Base-by-base conservation (phyloP, 305 asterid genomes). In the Fraxinus sp. region DNA sequence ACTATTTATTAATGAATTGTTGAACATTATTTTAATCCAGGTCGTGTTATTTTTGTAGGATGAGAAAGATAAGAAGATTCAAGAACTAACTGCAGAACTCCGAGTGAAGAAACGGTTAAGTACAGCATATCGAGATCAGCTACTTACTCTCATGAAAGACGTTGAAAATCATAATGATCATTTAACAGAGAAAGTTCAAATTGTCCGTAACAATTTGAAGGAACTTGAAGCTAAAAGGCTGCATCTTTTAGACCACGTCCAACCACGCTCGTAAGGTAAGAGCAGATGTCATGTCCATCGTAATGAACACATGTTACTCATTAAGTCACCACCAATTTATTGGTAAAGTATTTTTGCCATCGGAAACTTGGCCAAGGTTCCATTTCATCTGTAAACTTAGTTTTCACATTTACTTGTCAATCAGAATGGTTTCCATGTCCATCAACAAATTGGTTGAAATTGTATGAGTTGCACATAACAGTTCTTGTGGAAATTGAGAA, bases 41-140 rank as follows among this genome's bases (percentile, higher is more conserved):
- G 77, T 10, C 81, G 36, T 80, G 72, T 46, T 77, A 84, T 77
- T 83, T 74, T 73, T 87, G 62, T 80, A 92, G 97, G 95, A 92
- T 41, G 94, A 89, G 94, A 93, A 89, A 88, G 95, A 93, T 86
- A 92, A 86, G 87, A 90, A 81, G 88, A 93, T 92, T 84, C 95
- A 90, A 86, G 95, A 92, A 86, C 86, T 92, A 82, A 90, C 93
- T 55, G 93, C 97, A 22, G 93, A 92, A 82, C 91, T 93, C 74
- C 92, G 94, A 81, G 83, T 88, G 75, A 90, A 92, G 92, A 92
- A 89, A 83, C 91, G 92, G 32, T 81, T 91, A 77, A 91, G 89
- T 91, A 91, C 92, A 73, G 92, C 93, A 71, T 93, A 92, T 80
- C 87, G 88, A 52, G 95, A 93, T 66, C 97, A 90, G 77, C 92